Percentiles rank a stretch among this genome's conserved stretches.
Evolutionary conservation across 2,329 filamentous ascomycete species (phyloP).

Genomic region (Monosporascus sp.): DNA sequence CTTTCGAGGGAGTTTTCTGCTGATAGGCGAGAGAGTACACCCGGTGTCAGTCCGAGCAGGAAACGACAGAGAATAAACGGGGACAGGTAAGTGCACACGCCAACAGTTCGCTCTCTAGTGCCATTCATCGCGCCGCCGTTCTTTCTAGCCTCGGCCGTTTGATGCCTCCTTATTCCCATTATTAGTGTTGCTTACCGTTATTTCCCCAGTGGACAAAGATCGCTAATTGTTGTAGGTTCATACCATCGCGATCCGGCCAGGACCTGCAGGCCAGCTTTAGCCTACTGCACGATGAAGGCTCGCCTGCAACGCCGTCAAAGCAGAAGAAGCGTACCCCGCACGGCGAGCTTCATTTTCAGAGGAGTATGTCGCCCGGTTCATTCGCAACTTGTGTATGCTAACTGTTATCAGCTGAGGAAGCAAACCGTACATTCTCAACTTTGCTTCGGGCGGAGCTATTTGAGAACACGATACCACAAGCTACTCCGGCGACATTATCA

Average conservation of each 20-base stretch:
- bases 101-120: not conserved
- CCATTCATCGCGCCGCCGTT: not conserved
- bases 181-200: not conserved
- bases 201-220: not conserved
- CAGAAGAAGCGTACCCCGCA: slow-evolving; percentile 80
- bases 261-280: slow-evolving; percentile 92
- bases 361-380: slow-evolving; percentile 52
- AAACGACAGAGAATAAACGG: slow-evolving; percentile 57
- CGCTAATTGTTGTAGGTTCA: slow-evolving; percentile 60
- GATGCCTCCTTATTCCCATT: not conserved
- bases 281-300: slow-evolving; percentile 85
- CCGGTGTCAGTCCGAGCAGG: slow-evolving; percentile 49
- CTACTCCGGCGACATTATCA: slow-evolving; percentile 58
- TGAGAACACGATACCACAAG: slow-evolving; percentile 81
- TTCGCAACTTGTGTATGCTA: slow-evolving; percentile 7
- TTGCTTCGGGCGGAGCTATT: slow-evolving; percentile 89
- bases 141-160: not conserved
- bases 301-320: slow-evolving; percentile 83
- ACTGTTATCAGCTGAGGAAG: slow-evolving; percentile 67
- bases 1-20: slow-evolving; percentile 47
- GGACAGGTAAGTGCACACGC: slow-evolving; percentile 45
- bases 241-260: slow-evolving; percentile 87
- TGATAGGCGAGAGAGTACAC: slow-evolving; percentile 47
- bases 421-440: slow-evolving; percentile 86
- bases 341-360: slow-evolving; percentile 90